Evolutionary conservation across 208 protist species (phyloP), one percentile per base, ranked within the genome.

Genomic region (Trypanosoma theileri): DNA sequence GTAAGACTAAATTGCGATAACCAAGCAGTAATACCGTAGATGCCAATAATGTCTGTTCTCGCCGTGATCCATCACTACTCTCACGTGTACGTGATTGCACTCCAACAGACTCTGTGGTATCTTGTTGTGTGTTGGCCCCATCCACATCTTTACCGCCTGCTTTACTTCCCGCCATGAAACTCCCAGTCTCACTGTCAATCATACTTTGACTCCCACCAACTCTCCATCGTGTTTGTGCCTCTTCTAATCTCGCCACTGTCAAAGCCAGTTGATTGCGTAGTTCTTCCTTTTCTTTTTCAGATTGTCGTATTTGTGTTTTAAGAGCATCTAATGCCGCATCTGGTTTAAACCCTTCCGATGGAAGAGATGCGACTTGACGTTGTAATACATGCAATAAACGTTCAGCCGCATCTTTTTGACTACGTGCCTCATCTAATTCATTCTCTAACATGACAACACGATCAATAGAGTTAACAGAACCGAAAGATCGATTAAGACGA

Each of bases 1-100:
- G 85, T 46, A 89, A 66, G 59, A 88, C 59, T 21, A 91, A 62
- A 48, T 88, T 89, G 55, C 80, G 79, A 56, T 88, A 88, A 45
- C 80, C 77, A 55, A 83, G 75, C 54, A 82, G 71, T 21, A 93
- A 63, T 52, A 91, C 19, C 35, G 80, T 71, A 0, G 84, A 83
- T 3, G 75, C 75, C 14, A 93, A 62, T 22, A 89, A 56, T 19
- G 75, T 44, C 11, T 48, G 35, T 28, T 69, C 70, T 17, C 48
- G 48, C 8, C 10, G 42, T 28, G 46, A 13, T 17, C 16, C 50
- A 54, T 56, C 66, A 10, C 7, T 12, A 4, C 31, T 52, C 16
- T 63, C 58, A 48, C 55, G 28, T 46, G 19, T 21, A 35, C 41
- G 31, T 40, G 8, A 17, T n/a, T 46, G 21, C 24, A 54, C 11